Evolutionary conservation across 768 basidiomycete species (phyloP).

Genomic region (Kwoniella mangroviensis): DNA sequence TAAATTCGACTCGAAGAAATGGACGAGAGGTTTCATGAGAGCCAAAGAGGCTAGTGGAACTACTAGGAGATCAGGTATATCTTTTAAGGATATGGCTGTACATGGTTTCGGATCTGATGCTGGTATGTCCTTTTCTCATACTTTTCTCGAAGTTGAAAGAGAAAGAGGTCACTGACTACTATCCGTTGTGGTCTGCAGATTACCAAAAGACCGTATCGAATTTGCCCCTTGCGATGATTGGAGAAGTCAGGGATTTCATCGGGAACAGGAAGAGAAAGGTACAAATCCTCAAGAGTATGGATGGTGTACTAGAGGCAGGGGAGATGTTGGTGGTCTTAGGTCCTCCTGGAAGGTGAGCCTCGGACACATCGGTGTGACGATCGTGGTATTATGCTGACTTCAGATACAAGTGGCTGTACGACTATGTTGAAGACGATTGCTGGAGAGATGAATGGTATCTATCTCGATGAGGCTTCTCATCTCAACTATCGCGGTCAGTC

Average conservation of each 20-base stretch:
- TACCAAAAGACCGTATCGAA: conserved; percentile 62
- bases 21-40: conserved; percentile 54
- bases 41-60: conserved; percentile 21
- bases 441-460: conserved; percentile 57
- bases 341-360: conserved; percentile 59
- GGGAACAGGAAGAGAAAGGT: conserved; percentile 49
- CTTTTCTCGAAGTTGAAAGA: not conserved
- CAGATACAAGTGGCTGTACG: conserved; percentile 54
- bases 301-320: conserved; percentile 69
- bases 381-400: not conserved
- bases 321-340: conserved; percentile 72
- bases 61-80: conserved; percentile 51
- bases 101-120: conserved; percentile 53
- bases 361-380: too few relatives aligned
- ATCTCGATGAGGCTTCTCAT: conserved; percentile 43
- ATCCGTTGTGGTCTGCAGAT: conserved; percentile 39
- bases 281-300: conserved; percentile 68
- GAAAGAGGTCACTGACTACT: not conserved
- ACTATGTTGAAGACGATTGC: conserved; percentile 65
- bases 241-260: conserved; percentile 35
- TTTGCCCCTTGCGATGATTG: conserved; percentile 40
- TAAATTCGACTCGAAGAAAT: conserved; percentile 57
- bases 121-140: conserved; percentile 29
- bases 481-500: conserved; percentile 54
- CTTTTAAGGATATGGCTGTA: conserved; percentile 58